A percentile compares a stretch with the other conserved stretches of the same genome.
These are phyloP conservation scores for Theileria parva DNA, from an alignment of 169 alveolate species.

Conservation along the genomic window DNA sequence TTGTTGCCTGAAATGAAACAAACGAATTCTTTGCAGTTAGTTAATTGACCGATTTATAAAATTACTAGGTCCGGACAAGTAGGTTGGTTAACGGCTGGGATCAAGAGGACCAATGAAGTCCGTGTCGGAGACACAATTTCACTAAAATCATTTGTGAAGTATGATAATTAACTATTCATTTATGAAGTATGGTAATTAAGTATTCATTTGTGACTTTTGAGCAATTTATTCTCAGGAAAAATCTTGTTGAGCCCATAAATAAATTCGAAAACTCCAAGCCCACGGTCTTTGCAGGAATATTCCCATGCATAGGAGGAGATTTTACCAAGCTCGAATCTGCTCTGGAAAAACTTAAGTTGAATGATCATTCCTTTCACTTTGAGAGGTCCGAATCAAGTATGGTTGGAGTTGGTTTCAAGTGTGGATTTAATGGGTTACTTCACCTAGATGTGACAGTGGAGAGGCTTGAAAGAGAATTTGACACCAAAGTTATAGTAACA, in stretches of 20 bases:
- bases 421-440: conserved; percentile 93
- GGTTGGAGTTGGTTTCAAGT: conserved; percentile 91
- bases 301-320: conserved; percentile 82
- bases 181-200: conserved; percentile 16
- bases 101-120: conserved; percentile 74
- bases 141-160: conserved; percentile 39
- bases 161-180: conserved; percentile 5
- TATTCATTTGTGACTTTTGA: conserved; percentile 32
- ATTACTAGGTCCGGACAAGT: conserved; percentile 55
- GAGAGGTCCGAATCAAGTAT: conserved; percentile 84
- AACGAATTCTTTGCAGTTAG: conserved; percentile 40
- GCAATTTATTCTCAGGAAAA: conserved; percentile 28
- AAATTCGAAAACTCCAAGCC: conserved; percentile 77
- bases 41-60: too few species aligned
- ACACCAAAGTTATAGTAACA: conserved; percentile 84
- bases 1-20: conserved; percentile 67
- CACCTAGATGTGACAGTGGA: conserved; percentile 92
- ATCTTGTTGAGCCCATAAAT: conserved; percentile 41
- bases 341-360: conserved; percentile 82
- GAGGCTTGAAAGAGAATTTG: conserved; percentile 87
- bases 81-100: conserved; percentile 66
- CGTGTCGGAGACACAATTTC: conserved; percentile 83
- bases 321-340: conserved; percentile 72
- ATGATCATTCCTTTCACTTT: conserved; percentile 87
- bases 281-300: conserved; percentile 89